These are phyloP conservation scores for Mycena leptocephala DNA, from an alignment of 768 basidiomycete species.

Conservation along the genomic window DNA sequence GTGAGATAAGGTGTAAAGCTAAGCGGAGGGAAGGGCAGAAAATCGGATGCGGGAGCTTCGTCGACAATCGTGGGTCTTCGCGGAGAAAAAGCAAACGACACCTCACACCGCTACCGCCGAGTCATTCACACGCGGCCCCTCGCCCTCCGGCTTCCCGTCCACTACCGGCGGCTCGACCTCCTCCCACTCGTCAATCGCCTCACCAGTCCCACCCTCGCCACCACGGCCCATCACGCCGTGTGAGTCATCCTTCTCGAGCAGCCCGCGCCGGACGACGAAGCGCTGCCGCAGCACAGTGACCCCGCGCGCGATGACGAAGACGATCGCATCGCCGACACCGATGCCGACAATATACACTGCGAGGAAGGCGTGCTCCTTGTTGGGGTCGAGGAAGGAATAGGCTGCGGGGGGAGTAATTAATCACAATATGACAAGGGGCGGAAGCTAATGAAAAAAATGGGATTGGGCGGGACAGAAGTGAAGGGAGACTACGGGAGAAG, in stretches of 20 bases:
- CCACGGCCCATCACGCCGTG: constrained; percentile 15
- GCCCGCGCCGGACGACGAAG: constrained; percentile 36
- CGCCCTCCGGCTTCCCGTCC: neutral
- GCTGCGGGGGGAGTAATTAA: constrained; percentile 53
- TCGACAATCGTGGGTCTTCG: too few relatives aligned
- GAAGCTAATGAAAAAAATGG: neutral
- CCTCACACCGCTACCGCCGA: too few relatives aligned
- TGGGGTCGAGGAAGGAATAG: constrained; percentile 78
- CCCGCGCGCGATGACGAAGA: constrained; percentile 67
- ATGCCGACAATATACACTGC: constrained; percentile 79
- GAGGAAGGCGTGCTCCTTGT: constrained; percentile 56
- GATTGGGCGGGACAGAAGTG: neutral
- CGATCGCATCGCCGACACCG: constrained; percentile 62
- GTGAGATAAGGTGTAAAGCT: too few relatives aligned
- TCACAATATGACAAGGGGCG: neutral
- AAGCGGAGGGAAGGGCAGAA: too few relatives aligned
- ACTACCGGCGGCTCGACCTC: constrained; percentile 47
- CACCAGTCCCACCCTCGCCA: constrained; percentile 33
- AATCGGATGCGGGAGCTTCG: too few relatives aligned
- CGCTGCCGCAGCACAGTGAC: constrained; percentile 57
- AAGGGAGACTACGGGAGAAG: neutral
- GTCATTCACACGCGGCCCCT: too few relatives aligned
- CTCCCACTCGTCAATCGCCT: constrained; percentile 64
- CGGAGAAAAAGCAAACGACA: too few relatives aligned
- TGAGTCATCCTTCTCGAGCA: neutral